These are phyloP conservation scores for Phytophthora pisi DNA, from an alignment of 352 stramenopile species.

Conservation along the genomic window DNA sequence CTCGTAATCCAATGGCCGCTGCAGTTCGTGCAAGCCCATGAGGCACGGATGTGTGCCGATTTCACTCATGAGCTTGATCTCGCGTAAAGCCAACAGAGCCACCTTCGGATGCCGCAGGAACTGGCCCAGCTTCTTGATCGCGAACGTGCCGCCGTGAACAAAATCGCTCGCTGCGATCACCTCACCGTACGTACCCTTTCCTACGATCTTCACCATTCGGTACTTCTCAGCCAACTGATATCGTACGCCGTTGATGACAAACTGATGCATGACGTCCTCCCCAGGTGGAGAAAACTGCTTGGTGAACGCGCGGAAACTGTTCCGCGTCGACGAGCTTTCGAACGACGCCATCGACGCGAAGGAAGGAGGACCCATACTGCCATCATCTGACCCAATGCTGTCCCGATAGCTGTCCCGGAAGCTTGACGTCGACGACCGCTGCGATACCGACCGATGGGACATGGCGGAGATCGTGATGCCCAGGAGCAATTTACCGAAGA, in stretches of 20 bases:
- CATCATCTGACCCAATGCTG: slow-evolving; percentile 44
- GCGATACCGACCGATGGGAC: slow-evolving; percentile 53
- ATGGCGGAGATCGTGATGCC: slow-evolving; percentile 70
- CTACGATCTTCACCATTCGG: slow-evolving; percentile 90
- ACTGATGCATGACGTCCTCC: slow-evolving; percentile 89
- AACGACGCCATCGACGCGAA: slow-evolving; percentile 30
- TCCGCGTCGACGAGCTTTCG: slow-evolving; percentile 22
- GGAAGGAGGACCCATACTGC: slow-evolving; percentile 19
- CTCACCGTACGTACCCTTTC: slow-evolving; percentile 90
- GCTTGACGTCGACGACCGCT: slow-evolving; percentile 37
- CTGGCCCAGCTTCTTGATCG: slow-evolving; percentile 89
- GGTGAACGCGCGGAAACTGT: slow-evolving; percentile 55
- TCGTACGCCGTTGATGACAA: slow-evolving; percentile 88
- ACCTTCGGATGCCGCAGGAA: slow-evolving; percentile 88
- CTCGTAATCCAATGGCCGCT: slow-evolving; percentile 80
- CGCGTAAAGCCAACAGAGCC: slow-evolving; percentile 77
- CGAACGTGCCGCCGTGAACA: slow-evolving; percentile 83
- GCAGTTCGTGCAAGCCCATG: slow-evolving; percentile 87
- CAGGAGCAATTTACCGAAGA: slow-evolving; percentile 82
- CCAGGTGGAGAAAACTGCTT: slow-evolving; percentile 34
- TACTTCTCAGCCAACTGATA: slow-evolving; percentile 89
- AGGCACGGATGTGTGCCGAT: slow-evolving; percentile 76
- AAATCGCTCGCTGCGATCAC: slow-evolving; percentile 90
- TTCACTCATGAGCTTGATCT: slow-evolving; percentile 91
- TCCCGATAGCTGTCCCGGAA: slow-evolving; percentile 34